Conservation (phyloP, 1,139 yeast species). For the Candida freyschussii region DNA sequence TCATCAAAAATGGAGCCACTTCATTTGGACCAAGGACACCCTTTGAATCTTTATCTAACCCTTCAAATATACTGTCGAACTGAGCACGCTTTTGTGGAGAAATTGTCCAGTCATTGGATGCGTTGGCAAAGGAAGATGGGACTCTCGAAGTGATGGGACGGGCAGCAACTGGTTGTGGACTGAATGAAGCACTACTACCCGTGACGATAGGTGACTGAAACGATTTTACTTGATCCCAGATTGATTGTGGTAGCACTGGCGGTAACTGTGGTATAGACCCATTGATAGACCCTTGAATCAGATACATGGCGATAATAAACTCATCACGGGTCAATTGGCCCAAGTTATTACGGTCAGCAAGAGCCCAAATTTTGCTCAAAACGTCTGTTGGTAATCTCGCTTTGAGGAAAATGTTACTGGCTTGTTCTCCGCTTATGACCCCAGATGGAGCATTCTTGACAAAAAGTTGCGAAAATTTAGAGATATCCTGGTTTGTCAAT, state of each 20-base stretch:
- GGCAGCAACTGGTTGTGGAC: constrained; percentile 30
- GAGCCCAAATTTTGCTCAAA: constrained; percentile 83
- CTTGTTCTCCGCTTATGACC: constrained; percentile 63
- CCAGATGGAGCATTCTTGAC: constrained; percentile 63
- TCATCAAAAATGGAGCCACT: constrained; percentile 84
- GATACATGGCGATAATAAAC: constrained; percentile 91
- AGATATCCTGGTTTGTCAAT: constrained; percentile 58
- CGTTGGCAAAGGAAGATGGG: constrained; percentile 41
- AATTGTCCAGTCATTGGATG: constrained; percentile 67
- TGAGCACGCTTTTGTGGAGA: constrained; percentile 68
- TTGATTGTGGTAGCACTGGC: constrained; percentile 54
- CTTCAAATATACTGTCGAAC: constrained; percentile 72
- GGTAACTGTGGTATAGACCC: constrained; percentile 70
- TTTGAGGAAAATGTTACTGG: constrained; percentile 80
- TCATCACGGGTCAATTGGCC: constrained; percentile 72
- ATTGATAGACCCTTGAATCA: constrained; percentile 75
- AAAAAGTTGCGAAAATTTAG: constrained; percentile 70
- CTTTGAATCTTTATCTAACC: constrained; percentile 58
- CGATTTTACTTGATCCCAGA: constrained; percentile 51
- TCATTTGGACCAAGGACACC: constrained; percentile 73
- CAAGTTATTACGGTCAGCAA: constrained; percentile 70
- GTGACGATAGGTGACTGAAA: constrained; percentile 23
- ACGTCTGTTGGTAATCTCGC: constrained; percentile 75
- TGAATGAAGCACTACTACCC: constrained; percentile 19
- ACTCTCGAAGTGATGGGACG: constrained; percentile 23